These are phyloP conservation scores for Amniculicola lignicola DNA, from an alignment of 495 filamentous ascomycete species.

Conservation along the genomic window DNA sequence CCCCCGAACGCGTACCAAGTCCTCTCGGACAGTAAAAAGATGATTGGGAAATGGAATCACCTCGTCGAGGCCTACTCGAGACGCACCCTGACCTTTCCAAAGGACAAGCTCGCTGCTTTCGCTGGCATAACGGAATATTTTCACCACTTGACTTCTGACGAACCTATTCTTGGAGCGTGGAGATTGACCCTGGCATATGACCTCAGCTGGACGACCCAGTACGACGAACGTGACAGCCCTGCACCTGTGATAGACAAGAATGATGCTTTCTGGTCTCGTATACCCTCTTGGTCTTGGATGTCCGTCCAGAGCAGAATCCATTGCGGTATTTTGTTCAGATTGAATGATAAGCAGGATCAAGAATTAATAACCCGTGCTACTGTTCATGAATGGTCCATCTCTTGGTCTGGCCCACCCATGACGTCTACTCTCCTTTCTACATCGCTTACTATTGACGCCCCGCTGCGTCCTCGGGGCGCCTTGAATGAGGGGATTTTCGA, in stretches of 20 bases:
- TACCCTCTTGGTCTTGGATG: constrained; percentile 4
- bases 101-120: constrained; percentile 5
- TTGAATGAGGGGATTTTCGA: too few species aligned
- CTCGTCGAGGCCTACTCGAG: not conserved
- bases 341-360: too few species aligned
- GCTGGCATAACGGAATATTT: not conserved
- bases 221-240: not conserved
- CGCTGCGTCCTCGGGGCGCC: too few species aligned
- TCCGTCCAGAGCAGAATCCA: not conserved
- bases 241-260: not conserved
- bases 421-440: too few species aligned
- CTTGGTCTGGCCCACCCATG: too few species aligned
- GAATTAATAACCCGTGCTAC: too few species aligned
- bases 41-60: not conserved
- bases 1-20: not conserved
- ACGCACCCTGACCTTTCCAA: constrained; percentile 1
- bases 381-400: too few species aligned
- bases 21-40: too few species aligned
- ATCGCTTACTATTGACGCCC: too few species aligned
- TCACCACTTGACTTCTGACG: not conserved
- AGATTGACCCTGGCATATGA: not conserved
- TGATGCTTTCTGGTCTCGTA: too few species aligned
- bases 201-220: not conserved
- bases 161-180: not conserved
- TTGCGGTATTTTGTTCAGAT: too few species aligned